phyloP scores from a whole-genome alignment of 2,329 filamentous ascomycete species.

The Gaeumannomyces tritici region DNA sequence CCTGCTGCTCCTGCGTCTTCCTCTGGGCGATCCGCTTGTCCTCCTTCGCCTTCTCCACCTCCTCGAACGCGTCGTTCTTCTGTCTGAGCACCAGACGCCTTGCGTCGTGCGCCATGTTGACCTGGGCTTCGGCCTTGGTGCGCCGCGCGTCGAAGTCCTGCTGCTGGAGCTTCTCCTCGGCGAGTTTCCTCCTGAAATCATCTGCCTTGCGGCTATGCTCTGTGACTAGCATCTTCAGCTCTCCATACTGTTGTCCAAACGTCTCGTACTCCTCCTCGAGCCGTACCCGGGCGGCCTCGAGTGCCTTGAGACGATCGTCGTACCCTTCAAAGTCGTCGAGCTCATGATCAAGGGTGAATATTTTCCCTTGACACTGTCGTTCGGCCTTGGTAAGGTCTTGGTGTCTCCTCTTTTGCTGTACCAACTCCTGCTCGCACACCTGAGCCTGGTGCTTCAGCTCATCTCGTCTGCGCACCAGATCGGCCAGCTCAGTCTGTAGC shows the following conservation, averaged over 20 bases:
- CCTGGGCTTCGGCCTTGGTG: constrained; percentile 46
- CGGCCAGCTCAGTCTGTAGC: constrained; percentile 43
- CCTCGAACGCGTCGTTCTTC: constrained; percentile 52
- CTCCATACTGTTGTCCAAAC: constrained; percentile 45
- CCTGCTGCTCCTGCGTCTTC: constrained; percentile 35
- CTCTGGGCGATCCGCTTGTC: constrained; percentile 34
- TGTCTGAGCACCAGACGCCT: constrained; percentile 44
- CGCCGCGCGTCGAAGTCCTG: constrained; percentile 34
- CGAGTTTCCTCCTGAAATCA: constrained; percentile 24
- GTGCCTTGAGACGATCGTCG: constrained; percentile 53
- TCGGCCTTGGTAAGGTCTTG: constrained; percentile 37
- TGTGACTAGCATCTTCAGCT: constrained; percentile 36
- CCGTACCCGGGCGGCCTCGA: constrained; percentile 49
- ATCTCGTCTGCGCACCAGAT: constrained; percentile 29
- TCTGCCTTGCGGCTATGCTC: constrained; percentile 35
- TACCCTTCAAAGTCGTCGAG: constrained; percentile 59
- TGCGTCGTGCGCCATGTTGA: constrained; percentile 34
- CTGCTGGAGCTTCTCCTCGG: constrained; percentile 18
- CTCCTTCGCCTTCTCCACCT: constrained; percentile 35
- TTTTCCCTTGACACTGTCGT: constrained; percentile 51
- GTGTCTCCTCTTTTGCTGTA: constrained; percentile 34
- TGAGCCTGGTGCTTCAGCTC: constrained; percentile 38
- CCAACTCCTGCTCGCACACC: constrained; percentile 16
- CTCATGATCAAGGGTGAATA: constrained; percentile 43
- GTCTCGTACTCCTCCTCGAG: constrained; percentile 31